Evolutionary conservation across 2,329 filamentous ascomycete species (phyloP).

Genomic region (Aplosporella prunicola): DNA sequence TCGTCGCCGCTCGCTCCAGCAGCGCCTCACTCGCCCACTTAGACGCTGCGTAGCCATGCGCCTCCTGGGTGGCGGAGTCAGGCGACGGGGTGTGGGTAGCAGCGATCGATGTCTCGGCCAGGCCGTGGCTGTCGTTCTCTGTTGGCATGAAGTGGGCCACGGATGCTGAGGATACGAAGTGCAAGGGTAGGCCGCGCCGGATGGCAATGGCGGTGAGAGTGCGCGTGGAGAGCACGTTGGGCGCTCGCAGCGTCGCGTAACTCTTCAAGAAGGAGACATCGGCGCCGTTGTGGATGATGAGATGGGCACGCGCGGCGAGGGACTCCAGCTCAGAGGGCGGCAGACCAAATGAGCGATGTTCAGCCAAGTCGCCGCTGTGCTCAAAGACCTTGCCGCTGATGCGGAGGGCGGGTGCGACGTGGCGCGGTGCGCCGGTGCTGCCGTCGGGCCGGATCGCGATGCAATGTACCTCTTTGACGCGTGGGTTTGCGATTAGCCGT

Average conservation of each 20-base stretch:
- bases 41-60: constrained; percentile 12
- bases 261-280: constrained; percentile 19
- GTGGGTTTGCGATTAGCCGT: constrained; percentile 23
- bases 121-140: constrained; percentile 1
- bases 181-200: constrained; percentile 11
- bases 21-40: constrained; percentile 14
- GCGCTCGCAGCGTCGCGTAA: constrained; percentile 18
- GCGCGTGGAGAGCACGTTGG: constrained; percentile 16
- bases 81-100: not conserved
- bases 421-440: not conserved
- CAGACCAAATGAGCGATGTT: constrained; percentile 28
- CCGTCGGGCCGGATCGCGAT: constrained; percentile 29
- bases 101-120: not conserved
- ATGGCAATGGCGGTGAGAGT: constrained; percentile 10
- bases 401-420: too few relatives aligned
- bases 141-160: constrained; percentile 8
- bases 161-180: constrained; percentile 14
- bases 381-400: constrained; percentile 10
- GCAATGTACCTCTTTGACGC: constrained; percentile 30
- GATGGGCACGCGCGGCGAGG: constrained; percentile 27
- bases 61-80: constrained; percentile 6
- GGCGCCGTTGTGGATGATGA: constrained; percentile 18
- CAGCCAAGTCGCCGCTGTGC: constrained; percentile 30
- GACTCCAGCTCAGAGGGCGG: constrained; percentile 15
- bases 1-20: constrained; percentile 10